A percentile compares a stretch with the other conserved stretches of the same genome.
phyloP scores from a whole-genome alignment of 108 stramenopile genomes.

The Schizochytrium sp. region DNA sequence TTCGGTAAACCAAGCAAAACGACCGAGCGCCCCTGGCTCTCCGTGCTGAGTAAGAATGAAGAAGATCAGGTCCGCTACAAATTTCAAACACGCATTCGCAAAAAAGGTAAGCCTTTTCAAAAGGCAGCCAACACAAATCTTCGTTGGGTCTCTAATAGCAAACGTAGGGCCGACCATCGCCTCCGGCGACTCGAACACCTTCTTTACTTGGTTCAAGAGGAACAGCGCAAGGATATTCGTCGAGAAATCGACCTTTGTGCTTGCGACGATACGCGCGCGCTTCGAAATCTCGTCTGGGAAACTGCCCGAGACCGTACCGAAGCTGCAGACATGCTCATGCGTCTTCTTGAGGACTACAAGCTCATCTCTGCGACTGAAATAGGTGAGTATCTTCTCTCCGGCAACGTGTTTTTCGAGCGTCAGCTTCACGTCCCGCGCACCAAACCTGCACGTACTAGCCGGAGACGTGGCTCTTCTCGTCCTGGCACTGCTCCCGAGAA shows the following conservation, averaged over 20 bases:
- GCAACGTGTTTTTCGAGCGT: not conserved
- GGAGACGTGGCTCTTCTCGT: too few species aligned
- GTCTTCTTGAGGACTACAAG: constrained; percentile 15
- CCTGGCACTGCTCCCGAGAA: too few species aligned
- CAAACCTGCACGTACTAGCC: not conserved
- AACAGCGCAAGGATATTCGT: not conserved
- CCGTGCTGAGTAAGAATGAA: not conserved
- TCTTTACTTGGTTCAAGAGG: not conserved
- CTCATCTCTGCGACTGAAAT: not conserved
- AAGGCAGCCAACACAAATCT: not conserved
- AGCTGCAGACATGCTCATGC: constrained; percentile 23
- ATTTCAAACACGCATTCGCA: not conserved
- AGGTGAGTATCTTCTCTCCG: not conserved
- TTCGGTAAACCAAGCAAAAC: too few species aligned
- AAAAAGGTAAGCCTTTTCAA: not conserved
- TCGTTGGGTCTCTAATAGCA: not conserved
- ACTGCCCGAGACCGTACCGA: constrained; percentile 15
- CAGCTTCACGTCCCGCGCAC: not conserved
- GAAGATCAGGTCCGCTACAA: not conserved
- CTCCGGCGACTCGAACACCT: not conserved
- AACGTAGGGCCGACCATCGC: not conserved
- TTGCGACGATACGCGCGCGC: not conserved
- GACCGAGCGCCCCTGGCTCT: not conserved
- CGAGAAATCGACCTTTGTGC: not conserved
- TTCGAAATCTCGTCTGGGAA: not conserved